Evolutionary conservation across 1,284 basidiomycete genomes (phyloP).

Genomic region (Laetiporus sulphureus): DNA sequence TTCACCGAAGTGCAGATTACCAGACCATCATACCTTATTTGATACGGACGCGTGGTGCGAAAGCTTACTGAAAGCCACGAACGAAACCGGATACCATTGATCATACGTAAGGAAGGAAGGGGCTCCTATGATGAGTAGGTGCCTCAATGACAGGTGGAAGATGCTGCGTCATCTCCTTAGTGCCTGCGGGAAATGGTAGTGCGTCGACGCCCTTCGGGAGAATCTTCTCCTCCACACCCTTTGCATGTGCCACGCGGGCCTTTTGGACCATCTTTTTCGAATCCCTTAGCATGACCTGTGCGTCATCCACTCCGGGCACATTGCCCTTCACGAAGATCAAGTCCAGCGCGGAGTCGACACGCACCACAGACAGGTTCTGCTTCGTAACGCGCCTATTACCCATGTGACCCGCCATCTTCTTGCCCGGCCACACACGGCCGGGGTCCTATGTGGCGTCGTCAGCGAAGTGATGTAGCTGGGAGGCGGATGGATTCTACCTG

Average conservation of each 20-base stretch:
- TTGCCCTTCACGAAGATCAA: constrained; percentile 82
- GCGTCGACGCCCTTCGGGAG: constrained; percentile 78
- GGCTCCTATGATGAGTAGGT: constrained; percentile 66
- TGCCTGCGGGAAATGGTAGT: constrained; percentile 92
- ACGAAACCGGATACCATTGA: no score
- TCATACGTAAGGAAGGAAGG: constrained; percentile 65
- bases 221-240: constrained; percentile 78
- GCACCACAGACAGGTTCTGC: constrained; percentile 87
- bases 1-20: no score
- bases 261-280: constrained; percentile 74
- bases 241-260: constrained; percentile 58
- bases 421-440: constrained; percentile 91
- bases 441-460: constrained; percentile 61
- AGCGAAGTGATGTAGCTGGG: constrained; percentile 5
- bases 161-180: constrained; percentile 63
- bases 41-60: no score
- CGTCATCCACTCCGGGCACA: constrained; percentile 72
- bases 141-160: constrained; percentile 63
- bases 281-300: constrained; percentile 67
- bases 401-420: constrained; percentile 97
- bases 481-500: constrained; percentile 52
- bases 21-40: no score
- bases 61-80: no score
- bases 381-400: constrained; percentile 80
- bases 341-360: constrained; percentile 82